Percentiles rank a stretch among this genome's conserved stretches.
Evolutionary conservation across 2,329 filamentous ascomycete genomes (phyloP).

Genomic region (Thielaviopsis ethacetica): DNA sequence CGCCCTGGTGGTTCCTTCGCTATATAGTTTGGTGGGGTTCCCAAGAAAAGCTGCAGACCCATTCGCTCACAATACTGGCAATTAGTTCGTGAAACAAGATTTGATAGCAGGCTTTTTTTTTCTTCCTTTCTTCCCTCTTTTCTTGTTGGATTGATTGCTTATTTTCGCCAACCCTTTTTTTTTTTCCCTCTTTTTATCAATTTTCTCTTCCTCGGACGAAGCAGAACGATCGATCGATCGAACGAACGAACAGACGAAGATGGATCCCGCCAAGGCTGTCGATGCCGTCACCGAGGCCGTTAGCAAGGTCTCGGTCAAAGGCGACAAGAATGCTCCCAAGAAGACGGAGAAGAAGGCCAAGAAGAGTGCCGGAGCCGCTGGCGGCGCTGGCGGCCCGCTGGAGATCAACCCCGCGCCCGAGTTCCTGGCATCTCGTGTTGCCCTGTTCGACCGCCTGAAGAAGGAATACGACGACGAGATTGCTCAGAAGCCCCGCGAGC

Average conservation of each 20-base stretch:
- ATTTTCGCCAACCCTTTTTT: background rate
- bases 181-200: no score
- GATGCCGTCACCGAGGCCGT: slow-evolving; percentile 37
- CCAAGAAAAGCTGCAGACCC: background rate
- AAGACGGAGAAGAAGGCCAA: slow-evolving; percentile 33
- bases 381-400: slow-evolving; percentile 24
- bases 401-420: slow-evolving; percentile 44
- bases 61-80: background rate
- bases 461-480: slow-evolving; percentile 66
- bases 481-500: slow-evolving; percentile 50
- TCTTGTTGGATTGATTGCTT: background rate
- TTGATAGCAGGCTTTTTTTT: background rate
- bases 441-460: slow-evolving; percentile 64
- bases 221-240: no score
- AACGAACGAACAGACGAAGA: slow-evolving; percentile 15
- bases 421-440: slow-evolving; percentile 69
- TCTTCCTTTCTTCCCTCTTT: background rate
- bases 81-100: background rate
- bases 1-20: background rate
- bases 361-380: slow-evolving; percentile 24
- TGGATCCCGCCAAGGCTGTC: slow-evolving; percentile 33
- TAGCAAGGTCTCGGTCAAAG: slow-evolving; percentile 43
- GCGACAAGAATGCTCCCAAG: slow-evolving; percentile 18
- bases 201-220: no score
- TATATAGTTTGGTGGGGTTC: background rate